Base-by-base conservation (phyloP, 768 basidiomycete genomes). In the Galerina marginata region DNA sequence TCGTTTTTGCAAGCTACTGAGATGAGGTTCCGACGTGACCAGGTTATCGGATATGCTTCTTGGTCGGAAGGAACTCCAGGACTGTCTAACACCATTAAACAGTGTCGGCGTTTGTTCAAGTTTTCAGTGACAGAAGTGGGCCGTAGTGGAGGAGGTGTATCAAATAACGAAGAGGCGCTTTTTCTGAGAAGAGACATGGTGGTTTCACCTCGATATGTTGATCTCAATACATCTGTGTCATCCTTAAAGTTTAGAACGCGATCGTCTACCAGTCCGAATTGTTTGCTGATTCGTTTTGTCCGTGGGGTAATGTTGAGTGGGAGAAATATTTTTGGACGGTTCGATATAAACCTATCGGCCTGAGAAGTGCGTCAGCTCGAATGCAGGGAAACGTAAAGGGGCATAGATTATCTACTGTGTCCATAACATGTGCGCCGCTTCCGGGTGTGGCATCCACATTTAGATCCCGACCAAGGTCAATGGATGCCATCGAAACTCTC, bases 231-330 rank as follows among this genome's bases (percentile, higher is more conserved):
- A 25, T 53, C 42, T 15, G 51, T 71, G 52, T 73, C 74, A 38
- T 86, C 83, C 42, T 77, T 75, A 69, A 79, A 89, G 48, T 76
- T 83, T 55, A 89, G 74, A 33, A 89, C 68, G 16, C 81, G 80
- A 59, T 85, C 84, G 63, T 84, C 83, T 7, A 82, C 64, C 39
- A 89, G 78, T 7, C 88, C 88, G 45, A 89, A 86, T 25, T 83
- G 75, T 63, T 83, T 83, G 64, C 86, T 84, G 46, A 89, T 86
- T 20, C 88, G 83, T 55, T 81, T 83, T n/a, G 88, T 87, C 15
- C 88, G 84, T 11, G 88, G 88, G 1, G 87, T 89, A 38, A 76
- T 80, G 56, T 85, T 81, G 47, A 90, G 80, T 3, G 88, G 87
- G 7, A 87, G 67, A 9, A 78, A 71, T 6, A 71, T 71, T 45